Percentiles rank a stretch among this genome's conserved stretches.
These are phyloP conservation scores for Lentinula boryana DNA, from an alignment of 768 basidiomycete species.

Conservation along the genomic window DNA sequence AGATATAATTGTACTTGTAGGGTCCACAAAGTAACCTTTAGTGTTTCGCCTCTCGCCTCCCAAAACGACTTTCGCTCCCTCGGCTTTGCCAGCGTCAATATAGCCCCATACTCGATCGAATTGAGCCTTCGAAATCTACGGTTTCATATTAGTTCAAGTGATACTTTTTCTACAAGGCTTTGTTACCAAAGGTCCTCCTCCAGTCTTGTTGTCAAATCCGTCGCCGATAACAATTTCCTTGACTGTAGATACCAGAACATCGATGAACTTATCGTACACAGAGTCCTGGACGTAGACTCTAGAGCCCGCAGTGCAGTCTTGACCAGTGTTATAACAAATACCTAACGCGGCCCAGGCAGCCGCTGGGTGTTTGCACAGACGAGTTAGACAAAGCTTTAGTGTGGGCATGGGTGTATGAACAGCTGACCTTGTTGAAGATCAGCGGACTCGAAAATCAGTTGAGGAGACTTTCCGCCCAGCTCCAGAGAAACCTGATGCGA, in stretches of 20 bases:
- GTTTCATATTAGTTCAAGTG: not conserved
- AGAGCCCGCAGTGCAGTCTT: slow-evolving; percentile 92
- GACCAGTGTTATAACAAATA: slow-evolving; percentile 85
- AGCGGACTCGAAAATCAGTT: slow-evolving; percentile 86
- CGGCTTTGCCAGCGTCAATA: slow-evolving; percentile 78
- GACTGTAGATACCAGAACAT: slow-evolving; percentile 57
- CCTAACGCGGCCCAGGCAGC: slow-evolving; percentile 84
- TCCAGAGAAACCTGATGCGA: slow-evolving; percentile 72
- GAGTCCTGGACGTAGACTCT: slow-evolving; percentile 84
- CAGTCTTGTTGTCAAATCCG: slow-evolving; percentile 68
- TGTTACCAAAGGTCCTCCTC: slow-evolving; percentile 78
- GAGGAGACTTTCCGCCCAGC: slow-evolving; percentile 89
- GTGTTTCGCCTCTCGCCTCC: slow-evolving; percentile 76
- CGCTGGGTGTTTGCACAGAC: slow-evolving; percentile 33
- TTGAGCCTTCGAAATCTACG: slow-evolving; percentile 74
- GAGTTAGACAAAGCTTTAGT: not conserved
- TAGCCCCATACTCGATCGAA: slow-evolving; percentile 85
- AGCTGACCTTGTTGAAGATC: slow-evolving; percentile 79
- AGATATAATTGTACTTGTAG: slow-evolving; percentile 59
- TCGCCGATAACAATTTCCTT: slow-evolving; percentile 71
- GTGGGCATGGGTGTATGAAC: no score
- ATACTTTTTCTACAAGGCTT: not conserved
- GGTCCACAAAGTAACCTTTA: slow-evolving; percentile 86
- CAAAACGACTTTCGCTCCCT: slow-evolving; percentile 72
- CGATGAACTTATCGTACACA: slow-evolving; percentile 81